phyloP scores from a whole-genome alignment of 2,329 filamentous ascomycete species.

The Fusarium sp. region DNA sequence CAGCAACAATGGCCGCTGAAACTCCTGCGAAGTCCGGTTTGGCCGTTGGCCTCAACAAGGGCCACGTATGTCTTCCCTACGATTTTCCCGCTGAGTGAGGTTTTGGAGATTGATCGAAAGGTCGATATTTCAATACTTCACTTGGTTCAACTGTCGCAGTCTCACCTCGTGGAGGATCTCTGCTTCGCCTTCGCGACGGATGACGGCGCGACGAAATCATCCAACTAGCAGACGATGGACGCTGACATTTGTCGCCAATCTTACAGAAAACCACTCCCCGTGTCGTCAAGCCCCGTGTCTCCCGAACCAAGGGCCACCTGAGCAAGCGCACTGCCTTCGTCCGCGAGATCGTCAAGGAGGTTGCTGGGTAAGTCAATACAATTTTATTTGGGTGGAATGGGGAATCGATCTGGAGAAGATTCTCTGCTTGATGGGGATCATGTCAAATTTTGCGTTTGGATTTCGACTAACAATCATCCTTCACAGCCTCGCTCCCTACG shows the following conservation, averaged over 20 bases:
- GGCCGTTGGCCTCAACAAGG: slow-evolving; percentile 71
- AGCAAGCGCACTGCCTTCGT: slow-evolving; percentile 98
- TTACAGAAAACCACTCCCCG: slow-evolving; percentile 84
- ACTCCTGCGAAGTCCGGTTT: slow-evolving; percentile 67
- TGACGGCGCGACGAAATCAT: slow-evolving; percentile 31
- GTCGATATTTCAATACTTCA: not conserved
- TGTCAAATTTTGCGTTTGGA: not conserved
- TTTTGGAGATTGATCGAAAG: not conserved
- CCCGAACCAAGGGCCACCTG: slow-evolving; percentile 91
- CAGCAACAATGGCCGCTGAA: slow-evolving; percentile 69
- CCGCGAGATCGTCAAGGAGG: slow-evolving; percentile 97
- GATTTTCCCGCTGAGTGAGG: not conserved
- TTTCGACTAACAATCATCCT: slow-evolving; percentile 43
- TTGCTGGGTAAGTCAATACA: slow-evolving; percentile 78
- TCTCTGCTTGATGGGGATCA: not conserved
- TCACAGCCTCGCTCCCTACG: slow-evolving; percentile 85
- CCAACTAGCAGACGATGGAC: slow-evolving; percentile 69
- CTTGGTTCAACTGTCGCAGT: slow-evolving; percentile 54
- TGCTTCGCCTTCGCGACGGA: slow-evolving; percentile 55
- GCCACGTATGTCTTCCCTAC: slow-evolving; percentile 65
- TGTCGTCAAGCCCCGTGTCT: slow-evolving; percentile 81
- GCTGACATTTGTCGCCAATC: slow-evolving; percentile 59
- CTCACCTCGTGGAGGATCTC: slow-evolving; percentile 82
- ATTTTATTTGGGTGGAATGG: not conserved
- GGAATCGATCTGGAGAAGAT: not conserved